Conservation (phyloP, 2,329 filamentous ascomycete genomes). For the Aspergillus flavus region DNA sequence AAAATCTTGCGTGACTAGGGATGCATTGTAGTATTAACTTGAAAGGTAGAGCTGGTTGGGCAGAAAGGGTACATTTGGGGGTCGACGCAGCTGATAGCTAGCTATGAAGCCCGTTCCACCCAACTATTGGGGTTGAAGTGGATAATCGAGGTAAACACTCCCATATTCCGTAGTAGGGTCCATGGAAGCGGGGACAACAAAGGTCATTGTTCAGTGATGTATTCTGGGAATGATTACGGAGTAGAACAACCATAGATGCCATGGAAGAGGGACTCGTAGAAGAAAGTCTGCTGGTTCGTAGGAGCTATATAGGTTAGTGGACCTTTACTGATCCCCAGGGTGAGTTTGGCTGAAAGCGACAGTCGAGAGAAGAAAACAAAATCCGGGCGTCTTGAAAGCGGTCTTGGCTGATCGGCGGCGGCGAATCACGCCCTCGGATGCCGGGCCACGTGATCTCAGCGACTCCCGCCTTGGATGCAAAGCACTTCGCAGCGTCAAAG, state of each 20-base stretch:
- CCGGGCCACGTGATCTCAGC: conserved; percentile 33
- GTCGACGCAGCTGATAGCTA: too few species aligned
- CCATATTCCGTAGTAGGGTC: neutral
- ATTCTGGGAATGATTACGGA: neutral
- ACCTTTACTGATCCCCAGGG: too few species aligned
- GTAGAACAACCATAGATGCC: too few species aligned
- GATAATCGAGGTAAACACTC: neutral
- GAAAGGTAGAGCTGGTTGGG: neutral
- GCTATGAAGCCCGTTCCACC: neutral
- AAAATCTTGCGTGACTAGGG: neutral
- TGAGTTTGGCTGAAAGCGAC: neutral
- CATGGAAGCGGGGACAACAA: neutral
- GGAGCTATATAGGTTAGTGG: too few species aligned
- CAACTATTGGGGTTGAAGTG: neutral
- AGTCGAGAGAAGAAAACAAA: conserved; percentile 5
- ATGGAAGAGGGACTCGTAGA: neutral
- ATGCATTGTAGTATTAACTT: neutral
- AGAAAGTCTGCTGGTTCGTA: neutral
- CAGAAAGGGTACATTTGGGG: neutral
- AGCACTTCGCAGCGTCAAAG: conserved; percentile 33
- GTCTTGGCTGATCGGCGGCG: conserved; percentile 26
- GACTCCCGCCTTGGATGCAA: conserved; percentile 46
- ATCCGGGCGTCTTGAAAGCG: conserved; percentile 5
- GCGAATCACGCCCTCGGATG: conserved; percentile 31
- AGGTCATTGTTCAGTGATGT: neutral